Evolutionary conservation across 257 asterid species (phyloP).

Genomic region (Leptodermis oblonga): DNA sequence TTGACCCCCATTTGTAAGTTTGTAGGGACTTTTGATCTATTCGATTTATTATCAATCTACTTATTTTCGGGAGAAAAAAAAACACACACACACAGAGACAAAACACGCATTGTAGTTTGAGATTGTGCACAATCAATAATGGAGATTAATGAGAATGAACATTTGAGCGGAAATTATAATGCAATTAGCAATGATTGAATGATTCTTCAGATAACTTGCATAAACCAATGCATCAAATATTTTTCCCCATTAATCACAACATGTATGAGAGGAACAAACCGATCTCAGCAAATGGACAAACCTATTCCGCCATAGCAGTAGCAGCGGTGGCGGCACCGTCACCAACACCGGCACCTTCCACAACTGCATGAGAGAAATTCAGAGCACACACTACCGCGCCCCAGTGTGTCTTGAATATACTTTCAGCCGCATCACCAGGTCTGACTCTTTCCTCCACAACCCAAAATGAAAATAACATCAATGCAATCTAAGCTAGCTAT

Average conservation of each 20-base stretch:
- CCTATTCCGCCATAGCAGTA: conserved; percentile 3
- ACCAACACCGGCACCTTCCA: conserved; percentile 3
- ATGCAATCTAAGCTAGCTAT: conserved; percentile 15
- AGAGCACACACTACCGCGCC: conserved; percentile 7
- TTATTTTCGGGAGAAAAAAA: too few relatives aligned
- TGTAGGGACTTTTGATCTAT: too few relatives aligned
- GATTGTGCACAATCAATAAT: neutral
- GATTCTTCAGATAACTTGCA: neutral
- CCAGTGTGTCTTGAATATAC: conserved; percentile 4
- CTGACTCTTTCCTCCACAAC: conserved; percentile 24
- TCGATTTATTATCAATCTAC: too few relatives aligned
- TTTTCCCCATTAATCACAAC: neutral
- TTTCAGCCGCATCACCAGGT: conserved; percentile 28
- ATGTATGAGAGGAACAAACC: neutral
- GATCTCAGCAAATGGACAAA: neutral
- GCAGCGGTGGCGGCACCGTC: too few relatives aligned
- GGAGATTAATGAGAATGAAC: neutral
- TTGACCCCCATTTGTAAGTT: too few relatives aligned
- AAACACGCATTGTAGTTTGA: too few relatives aligned
- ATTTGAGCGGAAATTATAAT: neutral
- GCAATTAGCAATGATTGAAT: neutral
- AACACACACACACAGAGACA: too few relatives aligned
- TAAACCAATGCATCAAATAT: neutral
- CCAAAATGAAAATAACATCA: conserved; percentile 20
- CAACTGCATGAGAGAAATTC: neutral